These are phyloP conservation scores for Fusarium tuaranense DNA, from an alignment of 2,329 filamentous ascomycete genomes.

Conservation along the genomic window DNA sequence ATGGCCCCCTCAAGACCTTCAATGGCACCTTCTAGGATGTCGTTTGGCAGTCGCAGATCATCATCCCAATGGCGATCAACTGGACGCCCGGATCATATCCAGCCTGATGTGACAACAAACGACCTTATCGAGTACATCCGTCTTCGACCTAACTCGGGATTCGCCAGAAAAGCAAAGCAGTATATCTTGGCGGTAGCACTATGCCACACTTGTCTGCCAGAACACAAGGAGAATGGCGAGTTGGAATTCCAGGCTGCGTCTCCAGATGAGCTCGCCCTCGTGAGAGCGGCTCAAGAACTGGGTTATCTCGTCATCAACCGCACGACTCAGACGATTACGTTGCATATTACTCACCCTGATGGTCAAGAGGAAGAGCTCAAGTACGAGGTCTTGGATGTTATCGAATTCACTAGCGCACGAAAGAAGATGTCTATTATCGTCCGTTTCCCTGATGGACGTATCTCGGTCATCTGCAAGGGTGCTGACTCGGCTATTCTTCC, in stretches of 20 bases:
- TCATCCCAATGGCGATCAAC: slow-evolving; percentile 64
- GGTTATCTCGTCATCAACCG: slow-evolving; percentile 83
- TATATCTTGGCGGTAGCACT: slow-evolving; percentile 87
- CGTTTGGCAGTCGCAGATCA: slow-evolving; percentile 53
- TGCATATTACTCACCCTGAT: slow-evolving; percentile 55
- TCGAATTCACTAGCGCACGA: slow-evolving; percentile 89
- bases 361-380: slow-evolving; percentile 63
- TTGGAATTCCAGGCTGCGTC: slow-evolving; percentile 90
- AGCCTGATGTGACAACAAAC: slow-evolving; percentile 72
- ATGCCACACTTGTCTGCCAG: slow-evolving; percentile 91
- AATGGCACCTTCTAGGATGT: slow-evolving; percentile 45
- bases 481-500: slow-evolving; percentile 88
- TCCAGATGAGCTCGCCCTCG: slow-evolving; percentile 88
- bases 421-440: slow-evolving; percentile 94
- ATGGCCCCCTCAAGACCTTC: slow-evolving; percentile 44
- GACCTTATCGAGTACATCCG: slow-evolving; percentile 85
- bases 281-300: slow-evolving; percentile 85
- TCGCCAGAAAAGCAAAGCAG: slow-evolving; percentile 82
- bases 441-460: slow-evolving; percentile 83
- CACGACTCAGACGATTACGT: slow-evolving; percentile 75
- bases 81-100: slow-evolving; percentile 60
- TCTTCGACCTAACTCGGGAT: slow-evolving; percentile 78
- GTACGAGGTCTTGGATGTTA: slow-evolving; percentile 86
- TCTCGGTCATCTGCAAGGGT: slow-evolving; percentile 90
- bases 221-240: slow-evolving; percentile 73